Conservation (phyloP, 257 asterid species). For the Jasminum sambac region DNA sequence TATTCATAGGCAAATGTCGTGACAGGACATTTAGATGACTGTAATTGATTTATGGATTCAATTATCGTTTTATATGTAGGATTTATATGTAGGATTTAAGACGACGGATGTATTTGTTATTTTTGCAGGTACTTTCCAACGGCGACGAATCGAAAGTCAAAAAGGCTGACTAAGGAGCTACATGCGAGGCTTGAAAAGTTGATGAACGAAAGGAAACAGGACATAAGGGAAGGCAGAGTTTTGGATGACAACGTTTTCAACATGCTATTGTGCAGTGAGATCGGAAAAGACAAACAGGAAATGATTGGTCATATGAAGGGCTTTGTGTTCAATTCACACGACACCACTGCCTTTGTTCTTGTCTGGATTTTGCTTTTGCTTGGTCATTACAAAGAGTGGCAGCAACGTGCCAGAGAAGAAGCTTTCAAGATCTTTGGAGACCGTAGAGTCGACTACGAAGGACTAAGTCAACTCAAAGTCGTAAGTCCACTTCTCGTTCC, state of each 20-base stretch:
- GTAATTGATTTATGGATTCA: too few relatives aligned
- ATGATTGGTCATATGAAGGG: conserved; percentile 21
- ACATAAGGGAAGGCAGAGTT: conserved; percentile 19
- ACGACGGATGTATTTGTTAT: neutral
- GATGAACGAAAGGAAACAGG: conserved; percentile 19
- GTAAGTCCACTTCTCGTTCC: conserved; percentile 12
- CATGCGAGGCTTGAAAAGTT: neutral
- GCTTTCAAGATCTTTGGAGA: conserved; percentile 28
- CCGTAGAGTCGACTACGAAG: conserved; percentile 20
- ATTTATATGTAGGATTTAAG: too few relatives aligned
- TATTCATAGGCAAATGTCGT: too few relatives aligned
- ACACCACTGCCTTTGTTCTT: conserved; percentile 35
- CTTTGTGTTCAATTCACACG: conserved; percentile 10
- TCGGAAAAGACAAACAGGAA: neutral
- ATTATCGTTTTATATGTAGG: too few relatives aligned
- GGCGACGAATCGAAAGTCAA: conserved; percentile 21
- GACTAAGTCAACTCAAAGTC: conserved; percentile 32
- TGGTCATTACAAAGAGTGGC: conserved; percentile 36
- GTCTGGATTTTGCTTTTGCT: conserved; percentile 52
- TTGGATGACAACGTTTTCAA: conserved; percentile 22
- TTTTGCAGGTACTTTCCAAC: conserved; percentile 16
- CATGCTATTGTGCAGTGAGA: conserved; percentile 20
- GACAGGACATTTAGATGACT: too few relatives aligned
- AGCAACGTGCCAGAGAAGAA: conserved; percentile 38
- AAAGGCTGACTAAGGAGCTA: conserved; percentile 11